A percentile compares a stretch with the other conserved stretches of the same genome.
Evolutionary conservation across 345 rosid species (phyloP).

Genomic region (Salix viminalis): DNA sequence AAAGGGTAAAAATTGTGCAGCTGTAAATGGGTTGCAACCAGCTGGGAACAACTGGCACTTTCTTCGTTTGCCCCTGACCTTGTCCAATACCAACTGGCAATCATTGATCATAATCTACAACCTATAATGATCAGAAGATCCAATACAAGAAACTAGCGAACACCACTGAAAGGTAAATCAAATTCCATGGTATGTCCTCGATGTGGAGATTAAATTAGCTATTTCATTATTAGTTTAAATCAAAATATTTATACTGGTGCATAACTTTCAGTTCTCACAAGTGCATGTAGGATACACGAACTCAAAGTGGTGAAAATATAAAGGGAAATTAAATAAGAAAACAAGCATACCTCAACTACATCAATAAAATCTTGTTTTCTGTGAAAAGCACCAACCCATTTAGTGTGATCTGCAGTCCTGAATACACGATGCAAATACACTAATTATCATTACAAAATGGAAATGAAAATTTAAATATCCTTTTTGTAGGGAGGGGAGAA

Average conservation of each 20-base stretch:
- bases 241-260: too few species aligned
- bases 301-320: neutral
- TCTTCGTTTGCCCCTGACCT: too few species aligned
- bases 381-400: slow-evolving; percentile 83
- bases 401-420: slow-evolving; percentile 90
- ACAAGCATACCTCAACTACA: slow-evolving; percentile 67
- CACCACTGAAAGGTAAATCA: too few species aligned
- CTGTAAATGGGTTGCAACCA: neutral
- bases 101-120: too few species aligned
- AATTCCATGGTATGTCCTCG: too few species aligned
- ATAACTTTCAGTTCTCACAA: neutral
- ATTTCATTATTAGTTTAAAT: too few species aligned
- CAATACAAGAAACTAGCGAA: too few species aligned
- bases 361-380: slow-evolving; percentile 85
- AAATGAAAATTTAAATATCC: neutral
- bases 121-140: too few species aligned
- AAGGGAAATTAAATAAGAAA: neutral
- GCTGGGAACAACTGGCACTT: neutral
- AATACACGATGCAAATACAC: slow-evolving; percentile 7
- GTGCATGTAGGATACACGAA: neutral
- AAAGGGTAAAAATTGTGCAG: neutral
- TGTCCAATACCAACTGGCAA: too few species aligned
- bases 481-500: neutral
- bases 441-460: neutral
- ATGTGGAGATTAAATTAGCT: too few species aligned